Evolutionary conservation across 495 filamentous ascomycete genomes (phyloP).

Genomic region (Aspergillus sclerotiicarbonarius): DNA sequence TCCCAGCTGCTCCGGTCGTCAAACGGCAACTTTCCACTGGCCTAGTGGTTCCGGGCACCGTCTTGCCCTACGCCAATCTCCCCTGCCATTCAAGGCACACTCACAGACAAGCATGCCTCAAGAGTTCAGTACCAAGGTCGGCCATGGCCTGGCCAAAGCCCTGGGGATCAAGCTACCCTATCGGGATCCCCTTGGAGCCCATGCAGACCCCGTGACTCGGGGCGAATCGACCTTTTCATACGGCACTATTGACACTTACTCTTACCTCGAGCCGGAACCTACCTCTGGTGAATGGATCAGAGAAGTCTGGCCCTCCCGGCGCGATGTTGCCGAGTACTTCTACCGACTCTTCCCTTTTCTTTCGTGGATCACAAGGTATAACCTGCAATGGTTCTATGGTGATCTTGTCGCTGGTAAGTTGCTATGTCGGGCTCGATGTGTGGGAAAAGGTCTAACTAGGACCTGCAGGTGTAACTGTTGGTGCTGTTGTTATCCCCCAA

Average conservation of each 20-base stretch:
- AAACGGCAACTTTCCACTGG: neutral
- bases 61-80: slow-evolving; percentile 23
- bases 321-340: slow-evolving; percentile 57
- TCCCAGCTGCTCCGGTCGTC: neutral
- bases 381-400: slow-evolving; percentile 81
- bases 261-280: slow-evolving; percentile 81
- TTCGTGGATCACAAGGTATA: slow-evolving; percentile 85
- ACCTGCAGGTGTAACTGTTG: slow-evolving; percentile 78
- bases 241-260: slow-evolving; percentile 72
- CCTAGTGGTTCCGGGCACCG: slow-evolving; percentile 1
- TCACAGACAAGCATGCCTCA: slow-evolving; percentile 33
- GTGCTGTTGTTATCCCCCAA: slow-evolving; percentile 93
- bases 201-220: slow-evolving; percentile 55
- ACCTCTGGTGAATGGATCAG: slow-evolving; percentile 68
- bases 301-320: slow-evolving; percentile 55
- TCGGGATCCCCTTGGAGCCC: slow-evolving; percentile 50
- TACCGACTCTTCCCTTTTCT: slow-evolving; percentile 79
- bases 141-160: slow-evolving; percentile 72
- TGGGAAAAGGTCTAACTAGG: neutral
- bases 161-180: slow-evolving; percentile 83
- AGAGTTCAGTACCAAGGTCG: slow-evolving; percentile 52
- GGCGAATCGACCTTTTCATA: slow-evolving; percentile 79
- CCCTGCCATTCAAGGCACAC: slow-evolving; percentile 3
- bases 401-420: slow-evolving; percentile 84
- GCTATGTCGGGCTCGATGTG: neutral